These are phyloP conservation scores for Viola pubescens DNA, from an alignment of 441 rosid genomes.

Conservation along the genomic window DNA sequence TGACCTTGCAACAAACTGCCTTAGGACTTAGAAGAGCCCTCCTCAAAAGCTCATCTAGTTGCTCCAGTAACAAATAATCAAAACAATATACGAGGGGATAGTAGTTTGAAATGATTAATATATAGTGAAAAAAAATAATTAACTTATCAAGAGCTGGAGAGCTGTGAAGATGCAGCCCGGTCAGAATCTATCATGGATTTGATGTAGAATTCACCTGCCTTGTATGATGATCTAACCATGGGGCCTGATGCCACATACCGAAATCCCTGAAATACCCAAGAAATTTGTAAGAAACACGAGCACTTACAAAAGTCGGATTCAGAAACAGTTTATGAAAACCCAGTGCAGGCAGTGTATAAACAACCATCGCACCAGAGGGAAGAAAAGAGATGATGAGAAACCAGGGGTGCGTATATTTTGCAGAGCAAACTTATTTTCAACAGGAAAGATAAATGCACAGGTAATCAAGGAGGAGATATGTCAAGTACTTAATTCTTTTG, in stretches of 20 bases:
- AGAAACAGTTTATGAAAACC: background rate
- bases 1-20: background rate
- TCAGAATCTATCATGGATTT: constrained; percentile 93
- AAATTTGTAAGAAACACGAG: constrained; percentile 3
- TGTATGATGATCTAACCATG: constrained; percentile 98
- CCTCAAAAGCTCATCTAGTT: too few relatives aligned
- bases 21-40: too few relatives aligned
- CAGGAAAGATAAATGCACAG: too few relatives aligned
- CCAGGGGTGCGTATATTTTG: too few relatives aligned
- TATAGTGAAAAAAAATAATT: background rate
- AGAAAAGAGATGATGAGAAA: too few relatives aligned
- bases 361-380: too few relatives aligned
- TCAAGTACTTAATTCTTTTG: too few relatives aligned
- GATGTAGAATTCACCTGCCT: constrained; percentile 98
- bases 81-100: background rate
- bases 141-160: constrained; percentile 21
- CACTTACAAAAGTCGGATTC: background rate
- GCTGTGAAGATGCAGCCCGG: constrained; percentile 51
- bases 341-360: too few relatives aligned
- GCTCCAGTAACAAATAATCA: too few relatives aligned
- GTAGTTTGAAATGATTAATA: background rate
- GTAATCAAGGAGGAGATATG: too few relatives aligned
- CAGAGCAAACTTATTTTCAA: too few relatives aligned
- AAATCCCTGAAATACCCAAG: constrained; percentile 55
- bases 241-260: constrained; percentile 96